Base-by-base conservation (phyloP, 495 filamentous ascomycete species). In the Sphaerosporella brunnea region DNA sequence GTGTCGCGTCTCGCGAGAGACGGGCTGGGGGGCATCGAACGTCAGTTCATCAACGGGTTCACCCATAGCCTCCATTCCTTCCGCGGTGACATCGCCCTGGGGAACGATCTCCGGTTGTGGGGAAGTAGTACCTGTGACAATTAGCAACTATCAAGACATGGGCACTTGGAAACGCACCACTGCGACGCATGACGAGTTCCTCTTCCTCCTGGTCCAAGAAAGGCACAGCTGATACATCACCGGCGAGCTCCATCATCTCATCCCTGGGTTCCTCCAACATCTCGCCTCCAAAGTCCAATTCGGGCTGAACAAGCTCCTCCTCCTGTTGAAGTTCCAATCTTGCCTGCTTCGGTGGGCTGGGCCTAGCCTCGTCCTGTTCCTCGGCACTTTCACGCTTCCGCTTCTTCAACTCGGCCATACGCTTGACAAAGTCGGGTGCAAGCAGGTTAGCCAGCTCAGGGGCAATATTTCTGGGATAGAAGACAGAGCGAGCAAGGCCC, bases 391-490 rank as follows among this genome's bases (percentile, higher is more conserved):
- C 90, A 32, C 90, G 78, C 71, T 97, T 97, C 45, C 92, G 68
- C 73, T 96, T 97, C 38, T 90, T 70, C n/a, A n/a, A n/a, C 32
- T 90, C 84, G 38, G 82, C 80, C 10, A 78, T 71, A 39, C 73
- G 75, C 47, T 78, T 74, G 15, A 94, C 74, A 8, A 80, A 73
- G 49, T 87, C 83, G 25, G 95, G 68, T 26, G 84, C 88, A 20
- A 95, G 63, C 44, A 97, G 70, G 7, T 77, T 82, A 51, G 83
- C 78, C 4, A 97, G 73, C 63, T 97, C 90, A 2, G 87, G 90
- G 10, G 90, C 90, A 46, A 84, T 73, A 54, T 71, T 76, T 48
- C 53, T 56, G 30, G 58, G 58, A 25, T 58, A 57, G 38, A 61
- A 61, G 32, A 77, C 67, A 49, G 65, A 73, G 10, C 78, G 80